Conservation (phyloP, 2,329 filamentous ascomycete species). For the Cladosporium colombiae region DNA sequence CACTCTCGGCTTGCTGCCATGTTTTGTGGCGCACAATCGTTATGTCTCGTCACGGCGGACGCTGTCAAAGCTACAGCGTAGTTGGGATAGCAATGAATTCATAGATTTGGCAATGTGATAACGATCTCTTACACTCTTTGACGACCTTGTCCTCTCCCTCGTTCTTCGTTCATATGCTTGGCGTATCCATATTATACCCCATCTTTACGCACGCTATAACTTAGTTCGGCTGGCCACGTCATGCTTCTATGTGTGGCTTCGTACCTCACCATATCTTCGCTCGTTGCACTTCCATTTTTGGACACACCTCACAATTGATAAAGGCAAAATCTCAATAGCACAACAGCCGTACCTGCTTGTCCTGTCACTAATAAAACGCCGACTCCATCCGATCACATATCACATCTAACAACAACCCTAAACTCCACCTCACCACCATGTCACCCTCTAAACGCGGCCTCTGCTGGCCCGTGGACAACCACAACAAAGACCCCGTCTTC, state of each 20-base stretch:
- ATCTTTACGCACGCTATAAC: conserved; percentile 7
- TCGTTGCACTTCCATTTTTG: not conserved
- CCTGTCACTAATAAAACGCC: not conserved
- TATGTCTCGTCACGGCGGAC: not conserved
- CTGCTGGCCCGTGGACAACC: conserved; percentile 37
- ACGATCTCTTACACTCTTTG: not conserved
- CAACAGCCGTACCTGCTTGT: not conserved
- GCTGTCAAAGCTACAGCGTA: not conserved
- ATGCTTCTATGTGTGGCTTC: not conserved
- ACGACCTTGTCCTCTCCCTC: not conserved
- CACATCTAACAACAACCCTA: not conserved
- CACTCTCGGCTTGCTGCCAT: conserved; percentile 3
- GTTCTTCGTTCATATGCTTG: not conserved
- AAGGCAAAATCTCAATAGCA: not conserved
- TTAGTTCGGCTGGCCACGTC: conserved; percentile 11
- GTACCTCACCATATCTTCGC: not conserved
- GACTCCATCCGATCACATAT: not conserved
- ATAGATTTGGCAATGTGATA: conserved; percentile 15
- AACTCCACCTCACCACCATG: not conserved
- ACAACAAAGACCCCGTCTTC: conserved; percentile 30
- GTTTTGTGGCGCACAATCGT: not conserved
- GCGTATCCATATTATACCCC: conserved; percentile 12
- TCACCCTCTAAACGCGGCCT: conserved; percentile 33
- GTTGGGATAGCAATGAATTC: not conserved
- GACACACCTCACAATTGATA: not conserved